A percentile compares a stretch with the other conserved stretches of the same genome.
phyloP scores from a whole-genome alignment of 23 red algal genomes.

The Gracilaria gracilis region DNA sequence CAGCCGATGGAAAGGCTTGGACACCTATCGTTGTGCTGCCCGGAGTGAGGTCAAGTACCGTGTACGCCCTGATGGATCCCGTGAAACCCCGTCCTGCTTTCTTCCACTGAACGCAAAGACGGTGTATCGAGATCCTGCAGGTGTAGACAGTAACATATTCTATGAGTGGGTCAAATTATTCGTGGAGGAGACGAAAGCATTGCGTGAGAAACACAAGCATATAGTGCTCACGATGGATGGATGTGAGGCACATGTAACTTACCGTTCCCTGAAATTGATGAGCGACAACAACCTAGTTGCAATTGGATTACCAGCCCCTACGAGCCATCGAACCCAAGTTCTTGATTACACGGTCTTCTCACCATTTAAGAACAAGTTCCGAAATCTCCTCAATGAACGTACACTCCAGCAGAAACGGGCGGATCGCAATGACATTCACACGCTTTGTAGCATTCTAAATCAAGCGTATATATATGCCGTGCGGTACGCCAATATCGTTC shows the following conservation, averaged over 20 bases:
- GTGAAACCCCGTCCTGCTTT: neutral
- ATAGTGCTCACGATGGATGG: neutral
- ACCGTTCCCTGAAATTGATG: neutral
- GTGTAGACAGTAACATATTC: neutral
- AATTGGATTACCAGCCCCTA: neutral
- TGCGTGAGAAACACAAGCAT: neutral
- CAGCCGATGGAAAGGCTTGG: neutral
- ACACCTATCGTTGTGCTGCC: neutral
- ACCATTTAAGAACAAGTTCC: neutral
- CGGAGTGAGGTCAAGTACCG: neutral
- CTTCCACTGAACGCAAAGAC: neutral
- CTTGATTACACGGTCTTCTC: neutral
- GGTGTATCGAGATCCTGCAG: neutral
- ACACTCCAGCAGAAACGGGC: neutral
- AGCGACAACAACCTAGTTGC: neutral
- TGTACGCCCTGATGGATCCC: neutral
- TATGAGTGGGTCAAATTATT: neutral
- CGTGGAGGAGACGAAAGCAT: neutral
- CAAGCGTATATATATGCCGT: neutral
- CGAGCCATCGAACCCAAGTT: neutral
- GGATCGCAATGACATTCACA: neutral
- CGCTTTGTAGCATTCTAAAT: constrained; percentile 1
- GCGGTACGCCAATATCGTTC: neutral
- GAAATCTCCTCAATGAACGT: neutral
- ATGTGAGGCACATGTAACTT: constrained; percentile 4